Base-by-base conservation (phyloP, 306 rosid species). In the Carpinus viminea region DNA sequence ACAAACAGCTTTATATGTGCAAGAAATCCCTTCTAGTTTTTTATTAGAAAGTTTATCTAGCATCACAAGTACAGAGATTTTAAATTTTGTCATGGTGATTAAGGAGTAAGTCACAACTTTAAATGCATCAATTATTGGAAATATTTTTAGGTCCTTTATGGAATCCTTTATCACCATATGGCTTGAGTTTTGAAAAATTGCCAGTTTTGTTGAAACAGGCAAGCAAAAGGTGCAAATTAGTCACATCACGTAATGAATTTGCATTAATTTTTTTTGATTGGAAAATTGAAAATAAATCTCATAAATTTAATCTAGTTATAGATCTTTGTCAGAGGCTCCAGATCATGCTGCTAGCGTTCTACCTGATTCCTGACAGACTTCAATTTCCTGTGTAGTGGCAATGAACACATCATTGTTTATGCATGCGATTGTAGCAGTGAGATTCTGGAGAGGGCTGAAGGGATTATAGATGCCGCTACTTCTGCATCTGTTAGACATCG, bases 371-470 rank as follows among this genome's bases (percentile, higher is more conserved):
- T 86, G 43, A 78, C 71, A 46, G 75, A 46, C 36, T 48, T 21
- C 55, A 20, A 18, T 85, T 83, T 81, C 21, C 8, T 82, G 74
- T 75, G 85, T 76, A 92, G 98, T 68, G 95, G 89, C 75, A 91
- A 90, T 66, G 91, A 88, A 79, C 85, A 79, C 56, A 70, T 81
- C 61, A n/a, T 72, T 73, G 88, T 95, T 70, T 95, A 89, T 85
- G 97, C 96, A 50, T 95, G 98, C 28, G 98, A 95, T 72, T 95
- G 98, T 73, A 90, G 98, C 71, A 56, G 64, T 28, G 92, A 87
- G 82, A 88, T 88, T 75, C 90, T 92, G 80, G 89, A 87, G 74
- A 90, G 88, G 74, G 96, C 88, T 50, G 88, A 84, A 78, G 87
- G 86, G 85, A 87, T 89, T 56, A 76, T 95, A 75, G 68, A 75